These are phyloP conservation scores for Phytophthora pini DNA, from an alignment of 352 stramenopile species.

Conservation along the genomic window DNA sequence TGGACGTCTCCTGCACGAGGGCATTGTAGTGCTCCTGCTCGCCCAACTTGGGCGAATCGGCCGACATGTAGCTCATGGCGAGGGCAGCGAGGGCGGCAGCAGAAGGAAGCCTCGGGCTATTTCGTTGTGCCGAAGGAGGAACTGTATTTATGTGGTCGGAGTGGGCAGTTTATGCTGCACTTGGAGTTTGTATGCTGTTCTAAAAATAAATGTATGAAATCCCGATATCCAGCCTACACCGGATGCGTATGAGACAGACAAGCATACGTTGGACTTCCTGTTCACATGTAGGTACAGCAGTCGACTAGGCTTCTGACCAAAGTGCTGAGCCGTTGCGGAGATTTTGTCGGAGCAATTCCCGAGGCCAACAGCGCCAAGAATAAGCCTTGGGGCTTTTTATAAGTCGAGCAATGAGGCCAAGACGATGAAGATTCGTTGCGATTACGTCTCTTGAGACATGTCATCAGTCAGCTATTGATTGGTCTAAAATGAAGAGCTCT, in stretches of 20 bases:
- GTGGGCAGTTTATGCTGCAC: constrained; percentile 12
- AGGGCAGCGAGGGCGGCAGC: background rate
- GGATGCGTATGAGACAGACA: constrained; percentile 25
- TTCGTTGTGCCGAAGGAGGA: constrained; percentile 18
- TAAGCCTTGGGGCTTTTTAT: no score
- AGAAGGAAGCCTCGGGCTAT: constrained; percentile 9
- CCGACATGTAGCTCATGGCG: constrained; percentile 54
- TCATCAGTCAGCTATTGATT: constrained; percentile 2
- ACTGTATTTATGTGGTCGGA: constrained; percentile 12
- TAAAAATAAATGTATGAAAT: constrained; percentile 1
- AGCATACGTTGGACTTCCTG: constrained; percentile 8
- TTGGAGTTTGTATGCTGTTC: constrained; percentile 9
- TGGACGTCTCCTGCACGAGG: constrained; percentile 64
- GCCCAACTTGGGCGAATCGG: constrained; percentile 55
- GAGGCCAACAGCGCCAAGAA: no score
- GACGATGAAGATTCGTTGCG: background rate
- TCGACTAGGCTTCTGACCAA: constrained; percentile 7
- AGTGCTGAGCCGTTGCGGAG: background rate
- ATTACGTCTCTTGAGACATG: constrained; percentile 31
- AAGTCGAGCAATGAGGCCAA: no score
- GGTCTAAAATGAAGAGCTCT: constrained; percentile 11
- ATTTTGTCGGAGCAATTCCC: background rate
- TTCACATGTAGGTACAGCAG: background rate
- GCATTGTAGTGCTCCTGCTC: constrained; percentile 60
- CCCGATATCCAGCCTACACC: constrained; percentile 16